These are phyloP conservation scores for Phytophthora citrophthora DNA, from an alignment of 352 stramenopile genomes.

Conservation along the genomic window DNA sequence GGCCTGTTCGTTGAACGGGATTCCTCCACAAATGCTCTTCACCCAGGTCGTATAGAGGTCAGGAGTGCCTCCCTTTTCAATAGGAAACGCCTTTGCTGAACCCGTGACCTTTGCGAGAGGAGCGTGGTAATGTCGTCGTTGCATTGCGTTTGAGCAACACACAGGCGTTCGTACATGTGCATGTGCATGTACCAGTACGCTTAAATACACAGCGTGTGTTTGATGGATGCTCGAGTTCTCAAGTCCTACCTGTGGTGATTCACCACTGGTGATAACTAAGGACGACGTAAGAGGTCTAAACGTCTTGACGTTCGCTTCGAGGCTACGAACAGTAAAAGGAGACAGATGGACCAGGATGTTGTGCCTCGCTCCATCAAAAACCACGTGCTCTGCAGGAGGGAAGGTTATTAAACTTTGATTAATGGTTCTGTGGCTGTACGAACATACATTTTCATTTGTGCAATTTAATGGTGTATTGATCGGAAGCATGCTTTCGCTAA, in stretches of 20 bases:
- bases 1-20: constrained; percentile 22
- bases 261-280: no score
- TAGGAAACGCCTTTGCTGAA: constrained; percentile 13
- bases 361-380: constrained; percentile 1
- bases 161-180: no score
- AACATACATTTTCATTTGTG: constrained; percentile 22
- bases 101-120: constrained; percentile 3
- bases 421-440: not conserved
- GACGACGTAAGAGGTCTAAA: no score
- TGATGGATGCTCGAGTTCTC: no score
- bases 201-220: no score
- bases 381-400: constrained; percentile 1
- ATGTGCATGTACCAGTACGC: no score
- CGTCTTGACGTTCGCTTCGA: no score
- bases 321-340: constrained; percentile 12
- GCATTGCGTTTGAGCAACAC: no score
- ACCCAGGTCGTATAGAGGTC: constrained; percentile 8
- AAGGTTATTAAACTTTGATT: not conserved
- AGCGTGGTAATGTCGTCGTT: constrained; percentile 12
- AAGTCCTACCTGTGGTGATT: no score
- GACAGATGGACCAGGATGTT: constrained; percentile 1
- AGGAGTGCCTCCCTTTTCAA: not conserved
- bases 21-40: constrained; percentile 10
- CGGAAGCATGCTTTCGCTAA: constrained; percentile 8
- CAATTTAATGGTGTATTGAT: constrained; percentile 21